Base-by-base conservation (phyloP, 345 rosid species). In the Trapa bicornis region DNA sequence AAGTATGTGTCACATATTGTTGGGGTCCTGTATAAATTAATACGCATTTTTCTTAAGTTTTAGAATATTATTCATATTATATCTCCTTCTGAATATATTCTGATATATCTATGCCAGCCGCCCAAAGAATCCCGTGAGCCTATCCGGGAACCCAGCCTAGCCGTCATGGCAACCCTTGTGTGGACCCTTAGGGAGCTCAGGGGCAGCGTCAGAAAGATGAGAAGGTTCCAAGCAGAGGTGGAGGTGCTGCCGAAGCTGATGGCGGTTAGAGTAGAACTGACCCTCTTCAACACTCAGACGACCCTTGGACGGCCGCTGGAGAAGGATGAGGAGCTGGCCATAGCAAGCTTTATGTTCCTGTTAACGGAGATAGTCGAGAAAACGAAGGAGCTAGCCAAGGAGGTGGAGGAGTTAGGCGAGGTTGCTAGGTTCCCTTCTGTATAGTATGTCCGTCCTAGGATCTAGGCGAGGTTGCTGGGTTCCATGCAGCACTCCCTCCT, bases 341-440 rank as follows among this genome's bases (percentile, higher is more conserved):
- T 77, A 32, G 84, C 85, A 32, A 74, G 81, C 78, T 82, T 80
- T 22, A 45, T 86, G n/a, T 83, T 71, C 75, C 52, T 77, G 17
- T 65, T 84, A 61, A 79, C 66, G 61, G 79, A 70, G 75, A 75
- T 84, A 61, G 79, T 75, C n/a, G 82, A 83, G 67, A 84, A 83
- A 72, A 64, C 81, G 69, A 85, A 84, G 81, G 80, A 70, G 22
- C 74, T 86, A 73, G 73, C 81, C 5, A 83, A 80, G 66, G 78
- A 83, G 58, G 87, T 82, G 35, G 84, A 84, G 35, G 76, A 83
- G 67, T 86, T 88, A 11, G 95, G 85, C 56, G 68, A 81, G 32
- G 74, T 74, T 65, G 88, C 84, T 16, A 68, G 68, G 57, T 84
- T 86, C 71, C 61, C 13, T n/a, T 35, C 67, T 43, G 58, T 67